Base-by-base conservation (phyloP, 75 land plant species). In the Pinus tabuliformis region DNA sequence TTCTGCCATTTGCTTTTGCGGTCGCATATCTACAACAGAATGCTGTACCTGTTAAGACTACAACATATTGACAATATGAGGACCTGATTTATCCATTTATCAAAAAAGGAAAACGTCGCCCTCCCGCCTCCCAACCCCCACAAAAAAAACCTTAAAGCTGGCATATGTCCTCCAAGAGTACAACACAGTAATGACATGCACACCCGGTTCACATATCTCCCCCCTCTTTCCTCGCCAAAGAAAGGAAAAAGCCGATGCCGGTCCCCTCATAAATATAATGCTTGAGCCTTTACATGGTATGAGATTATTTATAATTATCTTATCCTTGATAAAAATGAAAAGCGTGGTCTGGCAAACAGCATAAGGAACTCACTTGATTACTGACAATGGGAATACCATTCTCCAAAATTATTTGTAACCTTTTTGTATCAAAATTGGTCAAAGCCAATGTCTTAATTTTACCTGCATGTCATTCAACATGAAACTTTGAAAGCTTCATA, bases 21-120 rank as follows among this genome's bases (percentile, higher is more conserved):
- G 95, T 18, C 98, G 94, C 91, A 92, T 94, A 86, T 94, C 99
- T 58, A 97, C 92, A 54, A 97, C 62, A 36, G 99, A 97, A 86
- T 94, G 98, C 85, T 97, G 98, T 36, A 94, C 97, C 95, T 92
- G 78, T 59, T 66, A 70, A 79, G 17, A 73, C 58, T 56, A 54
- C 57, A 73, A 56, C 57, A 56, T 52, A 22, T 20, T 15, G 36
- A 52, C 54, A 45, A 52, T 14, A 26, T 68, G 49, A 68, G 20
- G 42, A 9, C 52, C 17, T 68, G 42, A 21, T 42, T 68, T 18
- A 45, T 11, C 52, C 52, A 49, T 11, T 2, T n/a, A 20, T 37
- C 52, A 8, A 49, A 68, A 42, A 30, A 33, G 1, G 22, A 68
- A 37, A 18, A n/a, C 42, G 18, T 30, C 1, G 1, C 30, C 30